Conservation (phyloP, 768 basidiomycete genomes). For the Hydnomerulius pinastri region DNA sequence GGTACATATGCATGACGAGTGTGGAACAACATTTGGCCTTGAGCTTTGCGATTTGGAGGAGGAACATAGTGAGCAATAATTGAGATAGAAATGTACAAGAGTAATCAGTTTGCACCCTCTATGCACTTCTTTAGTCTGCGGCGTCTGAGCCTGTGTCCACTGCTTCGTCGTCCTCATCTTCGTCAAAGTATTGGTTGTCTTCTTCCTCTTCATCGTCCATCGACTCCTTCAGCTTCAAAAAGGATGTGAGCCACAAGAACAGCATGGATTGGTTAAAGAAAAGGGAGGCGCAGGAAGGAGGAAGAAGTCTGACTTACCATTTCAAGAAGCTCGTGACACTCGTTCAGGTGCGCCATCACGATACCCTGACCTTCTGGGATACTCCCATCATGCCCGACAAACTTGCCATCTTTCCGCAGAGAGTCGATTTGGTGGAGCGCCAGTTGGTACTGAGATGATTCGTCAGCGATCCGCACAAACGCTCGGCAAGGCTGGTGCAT, state of each 20-base stretch:
- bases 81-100: neutral
- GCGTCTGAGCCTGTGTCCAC: constrained; percentile 13
- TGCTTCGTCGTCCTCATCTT: constrained; percentile 42
- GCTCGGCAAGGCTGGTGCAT: constrained; percentile 30
- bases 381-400: constrained; percentile 82
- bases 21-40: too few species aligned
- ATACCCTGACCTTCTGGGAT: constrained; percentile 97
- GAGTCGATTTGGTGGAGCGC: constrained; percentile 95
- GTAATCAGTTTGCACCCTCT: neutral
- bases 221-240: constrained; percentile 83
- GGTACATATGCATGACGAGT: neutral
- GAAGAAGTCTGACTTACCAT: constrained; percentile 66
- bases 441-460: constrained; percentile 75
- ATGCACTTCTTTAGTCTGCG: constrained; percentile 8
- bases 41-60: neutral
- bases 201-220: constrained; percentile 77
- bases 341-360: constrained; percentile 92
- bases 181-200: constrained; percentile 56
- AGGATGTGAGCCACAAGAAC: neutral
- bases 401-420: constrained; percentile 90
- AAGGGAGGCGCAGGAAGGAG: too few species aligned
- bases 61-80: neutral
- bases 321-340: constrained; percentile 94
- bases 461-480: constrained; percentile 10
- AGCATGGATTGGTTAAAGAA: too few species aligned